Evolutionary conservation across 1,284 basidiomycete genomes (phyloP), one percentile per base, ranked within the genome.

Genomic region (Albatrellus sp.): DNA sequence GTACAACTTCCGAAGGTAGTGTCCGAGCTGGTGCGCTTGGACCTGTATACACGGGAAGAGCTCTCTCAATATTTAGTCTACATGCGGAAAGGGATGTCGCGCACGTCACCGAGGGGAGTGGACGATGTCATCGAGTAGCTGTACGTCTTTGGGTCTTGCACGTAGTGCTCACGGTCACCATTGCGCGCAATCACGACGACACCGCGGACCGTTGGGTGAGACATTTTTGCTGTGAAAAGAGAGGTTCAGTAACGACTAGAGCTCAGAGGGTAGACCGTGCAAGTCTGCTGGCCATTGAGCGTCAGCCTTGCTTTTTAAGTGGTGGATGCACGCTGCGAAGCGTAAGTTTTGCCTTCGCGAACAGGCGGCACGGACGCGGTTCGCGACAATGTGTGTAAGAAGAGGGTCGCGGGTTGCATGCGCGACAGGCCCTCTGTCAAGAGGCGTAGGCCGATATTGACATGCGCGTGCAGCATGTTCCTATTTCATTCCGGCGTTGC

Each of bases 131-230:
- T 70, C n/a, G 73, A 66, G 20, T 76, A 72, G 44, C 75, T 64
- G 61, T 92, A 90, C 24, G 72, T 79, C 54, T 66, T 60, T 37
- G 83, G 80, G 57, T 84, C 70, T 60, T 88, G 86, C 63, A 73
- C 75, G 61, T 71, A 82, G 52, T 72, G 76, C 52, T 65, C 66
- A 48, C 86, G 75, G 63, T 90, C 89, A 49, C 89, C 90, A 56
- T 90, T 90, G 53, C 89, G 81, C 48, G 82, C 79, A 55, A 92
- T 69, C 57, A 90, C 68, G 55, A 92, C 74, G 54, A 84, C 80
- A 62, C 89, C 88, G 53, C 84, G 75, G 47, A 89, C 77, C 62
- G 77, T 74, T 48, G 57, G 59, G 50, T 61, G 61, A 54, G 78
- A 75, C 67, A 81, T 70, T 55, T 54, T 49, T 53, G 44, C 7